Conservation (phyloP, 225 moss, liverwort and hornwort genomes). For the Anthoceros angustus region DNA sequence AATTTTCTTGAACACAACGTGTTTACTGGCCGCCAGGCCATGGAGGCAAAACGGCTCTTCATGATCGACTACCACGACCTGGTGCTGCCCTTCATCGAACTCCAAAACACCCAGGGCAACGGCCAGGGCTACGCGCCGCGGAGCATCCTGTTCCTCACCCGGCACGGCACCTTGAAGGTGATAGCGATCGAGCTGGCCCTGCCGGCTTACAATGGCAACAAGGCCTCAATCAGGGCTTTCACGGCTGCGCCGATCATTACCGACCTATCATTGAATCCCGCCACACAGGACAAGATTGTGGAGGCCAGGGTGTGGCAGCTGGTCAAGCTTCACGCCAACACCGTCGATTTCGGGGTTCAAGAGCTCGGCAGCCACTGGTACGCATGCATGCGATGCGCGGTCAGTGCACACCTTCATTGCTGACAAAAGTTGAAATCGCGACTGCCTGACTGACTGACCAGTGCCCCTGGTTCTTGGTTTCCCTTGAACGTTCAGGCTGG, state of each 20-base stretch:
- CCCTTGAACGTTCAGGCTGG: constrained; percentile 3
- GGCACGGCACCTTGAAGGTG: constrained; percentile 12
- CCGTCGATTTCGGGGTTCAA: constrained; percentile 16
- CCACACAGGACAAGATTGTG: background rate
- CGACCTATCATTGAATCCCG: background rate
- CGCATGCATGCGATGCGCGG: too few relatives aligned
- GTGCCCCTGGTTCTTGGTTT: background rate
- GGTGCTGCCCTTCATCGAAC: constrained; percentile 24
- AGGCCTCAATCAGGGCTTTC: constrained; percentile 11
- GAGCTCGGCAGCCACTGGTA: constrained; percentile 24
- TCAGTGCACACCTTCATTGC: too few relatives aligned
- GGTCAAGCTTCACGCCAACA: constrained; percentile 19
- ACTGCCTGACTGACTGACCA: background rate
- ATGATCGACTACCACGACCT: constrained; percentile 27
- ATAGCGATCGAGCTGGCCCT: constrained; percentile 31
- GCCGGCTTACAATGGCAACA: constrained; percentile 9
- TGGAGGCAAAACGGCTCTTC: constrained; percentile 23
- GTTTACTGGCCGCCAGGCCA: constrained; percentile 13
- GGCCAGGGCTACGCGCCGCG: constrained; percentile 23
- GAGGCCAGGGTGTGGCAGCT: constrained; percentile 17
- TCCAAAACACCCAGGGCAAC: constrained; percentile 10
- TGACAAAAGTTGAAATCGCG: background rate
- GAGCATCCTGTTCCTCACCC: constrained; percentile 19
- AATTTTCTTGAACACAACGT: background rate
- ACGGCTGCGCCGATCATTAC: constrained; percentile 10